Evolutionary conservation across 2,329 filamentous ascomycete species (phyloP).

Genomic region (Talaromyces sp.): DNA sequence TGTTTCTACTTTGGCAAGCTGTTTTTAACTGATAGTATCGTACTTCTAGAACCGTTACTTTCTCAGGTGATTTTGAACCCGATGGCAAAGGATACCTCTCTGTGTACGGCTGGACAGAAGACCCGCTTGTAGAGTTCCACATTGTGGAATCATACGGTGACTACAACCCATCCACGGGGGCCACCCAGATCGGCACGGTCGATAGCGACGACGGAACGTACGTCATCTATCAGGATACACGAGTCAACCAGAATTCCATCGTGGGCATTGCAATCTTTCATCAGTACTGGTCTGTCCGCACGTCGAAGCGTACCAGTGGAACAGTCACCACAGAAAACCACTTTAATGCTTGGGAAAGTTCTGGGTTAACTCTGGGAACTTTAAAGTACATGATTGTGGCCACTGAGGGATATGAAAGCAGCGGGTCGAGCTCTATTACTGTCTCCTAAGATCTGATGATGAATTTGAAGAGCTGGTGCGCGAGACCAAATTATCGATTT

Average conservation of each 20-base stretch:
- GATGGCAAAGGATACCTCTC: constrained; percentile 23
- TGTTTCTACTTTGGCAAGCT: background rate
- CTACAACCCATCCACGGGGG: constrained; percentile 24
- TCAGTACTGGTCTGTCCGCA: constrained; percentile 40
- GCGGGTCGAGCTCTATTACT: constrained; percentile 5
- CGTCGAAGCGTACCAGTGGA: constrained; percentile 28
- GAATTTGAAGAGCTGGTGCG: background rate
- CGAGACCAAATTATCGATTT: background rate
- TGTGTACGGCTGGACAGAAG: constrained; percentile 40
- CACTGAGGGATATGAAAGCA: constrained; percentile 27
- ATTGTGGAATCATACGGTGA: constrained; percentile 28
- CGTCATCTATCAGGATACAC: constrained; percentile 31
- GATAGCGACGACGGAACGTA: constrained; percentile 33
- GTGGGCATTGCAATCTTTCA: constrained; percentile 35
- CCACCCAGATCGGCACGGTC: constrained; percentile 29
- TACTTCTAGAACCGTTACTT: constrained; percentile 17
- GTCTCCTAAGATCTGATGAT: background rate
- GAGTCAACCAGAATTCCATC: constrained; percentile 36
- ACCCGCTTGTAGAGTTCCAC: constrained; percentile 33
- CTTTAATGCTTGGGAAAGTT: constrained; percentile 29
- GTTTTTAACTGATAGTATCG: background rate
- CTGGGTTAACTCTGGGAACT: constrained; percentile 27
- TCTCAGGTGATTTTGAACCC: constrained; percentile 25
- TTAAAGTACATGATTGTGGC: constrained; percentile 39
- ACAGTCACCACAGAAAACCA: constrained; percentile 32